Conservation (phyloP, 2,329 filamentous ascomycete species). For the Rhynchosporium agropyri region DNA sequence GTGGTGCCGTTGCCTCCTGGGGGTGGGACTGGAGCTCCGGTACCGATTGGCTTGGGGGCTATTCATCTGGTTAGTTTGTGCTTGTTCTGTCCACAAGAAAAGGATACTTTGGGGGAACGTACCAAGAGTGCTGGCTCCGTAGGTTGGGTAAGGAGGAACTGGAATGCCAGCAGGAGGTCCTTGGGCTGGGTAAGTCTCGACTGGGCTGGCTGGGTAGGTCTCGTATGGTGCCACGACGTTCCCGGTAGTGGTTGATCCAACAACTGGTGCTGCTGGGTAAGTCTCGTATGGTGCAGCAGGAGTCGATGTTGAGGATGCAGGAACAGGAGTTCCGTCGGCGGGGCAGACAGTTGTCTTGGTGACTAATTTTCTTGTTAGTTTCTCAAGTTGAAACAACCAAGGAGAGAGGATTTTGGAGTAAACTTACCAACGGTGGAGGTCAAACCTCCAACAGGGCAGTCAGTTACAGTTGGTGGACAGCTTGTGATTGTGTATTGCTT, state of each 20-base stretch:
- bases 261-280: constrained; percentile 8
- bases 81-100: neutral
- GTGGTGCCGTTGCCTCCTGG: constrained; percentile 20
- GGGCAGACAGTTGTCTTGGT: constrained; percentile 23
- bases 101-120: neutral
- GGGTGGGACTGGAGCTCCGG: constrained; percentile 11
- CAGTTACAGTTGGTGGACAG: constrained; percentile 23
- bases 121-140: constrained; percentile 15
- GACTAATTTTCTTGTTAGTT: constrained; percentile 15
- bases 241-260: constrained; percentile 22
- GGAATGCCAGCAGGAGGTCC: constrained; percentile 13
- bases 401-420: constrained; percentile 13
- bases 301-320: neutral
- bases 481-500: constrained; percentile 27
- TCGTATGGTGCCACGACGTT: constrained; percentile 13
- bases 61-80: neutral
- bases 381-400: neutral
- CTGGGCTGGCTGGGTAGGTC: neutral
- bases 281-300: neutral
- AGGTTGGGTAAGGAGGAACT: constrained; percentile 18
- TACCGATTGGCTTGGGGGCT: constrained; percentile 22
- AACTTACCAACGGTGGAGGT: neutral
- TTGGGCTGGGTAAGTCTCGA: neutral
- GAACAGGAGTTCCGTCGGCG: neutral
- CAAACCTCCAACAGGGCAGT: constrained; percentile 16